Percentiles rank a stretch among this genome's conserved stretches.
These are phyloP conservation scores for Pyrenula massariospora DNA, from an alignment of 495 filamentous ascomycete genomes.

Conservation along the genomic window DNA sequence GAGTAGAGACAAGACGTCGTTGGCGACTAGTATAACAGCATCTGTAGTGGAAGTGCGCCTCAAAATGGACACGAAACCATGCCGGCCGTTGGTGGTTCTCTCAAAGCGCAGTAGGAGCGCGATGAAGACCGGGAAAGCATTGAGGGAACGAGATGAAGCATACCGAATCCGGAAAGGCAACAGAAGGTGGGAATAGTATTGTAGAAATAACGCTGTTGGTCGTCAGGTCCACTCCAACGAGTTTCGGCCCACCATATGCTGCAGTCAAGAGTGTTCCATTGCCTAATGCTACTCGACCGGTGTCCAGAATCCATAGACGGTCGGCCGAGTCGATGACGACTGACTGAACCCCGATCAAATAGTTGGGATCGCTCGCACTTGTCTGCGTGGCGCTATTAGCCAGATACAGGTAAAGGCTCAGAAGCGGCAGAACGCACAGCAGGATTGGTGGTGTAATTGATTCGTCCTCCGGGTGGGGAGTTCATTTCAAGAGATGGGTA, in stretches of 20 bases:
- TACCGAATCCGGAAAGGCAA: slow-evolving; percentile 20
- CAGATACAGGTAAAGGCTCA: neutral
- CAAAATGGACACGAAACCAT: no score
- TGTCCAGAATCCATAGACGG: slow-evolving; percentile 36
- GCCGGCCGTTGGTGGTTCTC: no score
- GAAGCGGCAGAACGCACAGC: slow-evolving; percentile 1
- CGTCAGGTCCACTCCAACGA: slow-evolving; percentile 25
- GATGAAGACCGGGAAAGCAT: no score
- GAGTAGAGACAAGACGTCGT: no score
- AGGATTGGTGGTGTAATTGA: slow-evolving; percentile 31
- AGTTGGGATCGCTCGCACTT: slow-evolving; percentile 25
- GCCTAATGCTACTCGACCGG: slow-evolving; percentile 23
- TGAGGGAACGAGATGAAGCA: neutral
- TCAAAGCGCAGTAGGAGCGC: no score
- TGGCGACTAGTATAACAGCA: no score
- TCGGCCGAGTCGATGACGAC: slow-evolving; percentile 30
- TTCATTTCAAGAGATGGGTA: slow-evolving; percentile 29
- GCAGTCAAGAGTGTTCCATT: slow-evolving; percentile 24
- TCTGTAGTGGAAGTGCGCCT: no score
- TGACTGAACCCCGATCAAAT: slow-evolving; percentile 32
- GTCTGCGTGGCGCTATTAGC: slow-evolving; percentile 1
- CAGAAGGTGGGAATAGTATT: slow-evolving; percentile 28
- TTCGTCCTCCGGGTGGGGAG: slow-evolving; percentile 26
- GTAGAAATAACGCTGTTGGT: slow-evolving; percentile 27
- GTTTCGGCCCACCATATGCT: slow-evolving; percentile 28